Evolutionary conservation across 1,284 basidiomycete genomes (phyloP), one percentile per base, ranked within the genome.

Genomic region (Anthracocystis panici-leucophaei): DNA sequence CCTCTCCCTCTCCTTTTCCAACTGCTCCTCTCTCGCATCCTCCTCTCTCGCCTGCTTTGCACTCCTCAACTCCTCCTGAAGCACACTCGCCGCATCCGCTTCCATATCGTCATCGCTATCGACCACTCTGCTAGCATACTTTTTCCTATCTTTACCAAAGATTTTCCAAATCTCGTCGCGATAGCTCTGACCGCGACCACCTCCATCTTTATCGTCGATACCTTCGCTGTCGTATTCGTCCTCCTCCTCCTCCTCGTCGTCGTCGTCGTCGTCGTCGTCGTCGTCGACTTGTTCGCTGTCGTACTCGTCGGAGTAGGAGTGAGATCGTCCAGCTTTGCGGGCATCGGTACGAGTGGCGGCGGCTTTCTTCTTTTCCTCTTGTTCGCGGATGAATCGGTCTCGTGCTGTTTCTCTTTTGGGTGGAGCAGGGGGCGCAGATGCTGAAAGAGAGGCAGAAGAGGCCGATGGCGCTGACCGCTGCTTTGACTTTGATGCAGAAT

Each of bases 101-200:
- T 84, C 82, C 82, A 84, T 84, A 23, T 84, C 82, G 55, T 82
- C 81, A 56, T 82, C 80, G 70, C 78, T 80, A 40, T 81, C 78
- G 38, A 78, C 70, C 41, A 78, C 59, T 12, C 75, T 60, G 45
- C 73, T 71, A 2, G 75, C 68, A 51, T 82, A 82, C 59, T 70
- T 61, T 20, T 69, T 67, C 38, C 80, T 76, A 29, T 83, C 70
- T 42, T 77, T 73, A 52, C 81, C 81, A 52, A 84, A 80, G 21
- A 82, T 56, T 25, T 66, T 64, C 82, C 82, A 84, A 54, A 84
- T 83, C 59, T 83, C 70, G 29, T 81, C 79, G 3, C 78, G 74
- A 20, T 63, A 63, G 58, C 57, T 76, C 18, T 58, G 41, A 2
- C 35, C 49, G 10, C 44, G 58, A 11, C 38, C 69, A 16, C 65